phyloP scores from a whole-genome alignment of 169 alveolate genomes.

The Plasmodium berghei region DNA sequence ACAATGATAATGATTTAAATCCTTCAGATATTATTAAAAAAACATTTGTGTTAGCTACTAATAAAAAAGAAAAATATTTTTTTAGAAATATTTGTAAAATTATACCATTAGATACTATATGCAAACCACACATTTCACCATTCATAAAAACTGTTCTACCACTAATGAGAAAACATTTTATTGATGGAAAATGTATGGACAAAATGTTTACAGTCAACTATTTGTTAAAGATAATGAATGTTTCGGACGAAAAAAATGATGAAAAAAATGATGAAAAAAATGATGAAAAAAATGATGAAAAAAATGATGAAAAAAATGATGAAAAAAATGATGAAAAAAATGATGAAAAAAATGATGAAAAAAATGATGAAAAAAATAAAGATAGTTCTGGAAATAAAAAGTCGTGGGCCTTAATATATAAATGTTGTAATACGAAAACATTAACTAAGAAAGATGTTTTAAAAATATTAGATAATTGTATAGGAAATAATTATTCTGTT shows the following conservation, averaged over 20 bases:
- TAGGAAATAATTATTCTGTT: slow-evolving; percentile 81
- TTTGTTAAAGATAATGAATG: slow-evolving; percentile 20
- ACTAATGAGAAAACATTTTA: slow-evolving; percentile 17
- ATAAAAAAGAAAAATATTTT: slow-evolving; percentile 42
- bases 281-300: neutral
- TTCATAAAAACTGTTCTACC: slow-evolving; percentile 54
- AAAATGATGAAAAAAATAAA: slow-evolving; percentile 1
- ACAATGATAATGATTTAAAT: slow-evolving; percentile 54
- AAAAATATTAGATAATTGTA: slow-evolving; percentile 76
- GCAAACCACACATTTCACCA: slow-evolving; percentile 81
- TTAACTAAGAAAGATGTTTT: slow-evolving; percentile 75
- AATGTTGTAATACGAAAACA: slow-evolving; percentile 81
- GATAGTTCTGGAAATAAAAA: slow-evolving; percentile 16
- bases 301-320: neutral
- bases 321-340: neutral
- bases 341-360: neutral
- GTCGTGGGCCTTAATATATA: slow-evolving; percentile 83
- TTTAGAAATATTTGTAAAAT: slow-evolving; percentile 80
- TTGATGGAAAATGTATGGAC: slow-evolving; percentile 21
- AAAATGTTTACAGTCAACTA: slow-evolving; percentile 10
- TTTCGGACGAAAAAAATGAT: slow-evolving; percentile 1
- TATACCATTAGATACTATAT: slow-evolving; percentile 81
- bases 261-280: neutral
- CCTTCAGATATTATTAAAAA: slow-evolving; percentile 81
- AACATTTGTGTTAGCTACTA: slow-evolving; percentile 67